Percentiles rank a stretch among this genome's conserved stretches.
Evolutionary conservation across 805 yeast species (phyloP).

Genomic region (Danielia oregonensis): DNA sequence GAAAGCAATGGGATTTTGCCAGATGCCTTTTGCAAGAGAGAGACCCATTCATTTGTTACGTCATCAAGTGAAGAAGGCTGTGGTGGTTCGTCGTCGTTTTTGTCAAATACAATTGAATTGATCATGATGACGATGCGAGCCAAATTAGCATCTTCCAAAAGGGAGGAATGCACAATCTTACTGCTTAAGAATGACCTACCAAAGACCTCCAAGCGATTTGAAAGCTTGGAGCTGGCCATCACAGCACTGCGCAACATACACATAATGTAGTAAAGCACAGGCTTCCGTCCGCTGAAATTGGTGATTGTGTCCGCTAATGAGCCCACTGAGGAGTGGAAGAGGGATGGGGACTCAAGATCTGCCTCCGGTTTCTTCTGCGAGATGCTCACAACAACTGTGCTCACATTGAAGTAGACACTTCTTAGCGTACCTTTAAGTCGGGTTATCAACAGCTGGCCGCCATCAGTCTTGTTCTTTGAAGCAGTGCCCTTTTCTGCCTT

Average conservation of each 20-base stretch:
- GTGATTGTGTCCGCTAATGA: constrained; percentile 17
- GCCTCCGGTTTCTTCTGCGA: not conserved
- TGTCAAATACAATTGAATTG: constrained; percentile 12
- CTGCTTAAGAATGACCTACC: constrained; percentile 1
- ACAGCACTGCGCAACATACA: constrained; percentile 3
- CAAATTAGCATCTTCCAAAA: constrained; percentile 8
- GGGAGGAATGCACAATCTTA: constrained; percentile 5
- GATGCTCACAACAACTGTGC: not conserved
- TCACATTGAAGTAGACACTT: not conserved
- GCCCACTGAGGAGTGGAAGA: constrained; percentile 15
- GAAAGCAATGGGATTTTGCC: constrained; percentile 1
- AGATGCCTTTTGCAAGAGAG: not conserved
- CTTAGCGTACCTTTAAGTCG: not conserved
- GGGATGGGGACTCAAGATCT: constrained; percentile 2
- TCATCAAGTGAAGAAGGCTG: constrained; percentile 7
- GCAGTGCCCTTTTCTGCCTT: not conserved
- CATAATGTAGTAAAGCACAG: constrained; percentile 13
- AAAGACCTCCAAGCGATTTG: constrained; percentile 7
- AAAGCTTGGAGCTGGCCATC: constrained; percentile 2
- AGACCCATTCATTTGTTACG: constrained; percentile 10
- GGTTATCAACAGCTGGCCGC: not conserved
- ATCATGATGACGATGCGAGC: constrained; percentile 13
- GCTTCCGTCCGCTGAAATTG: constrained; percentile 15
- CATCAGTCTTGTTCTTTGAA: not conserved
- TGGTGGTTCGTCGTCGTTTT: not conserved